phyloP scores from a whole-genome alignment of 805 yeast species.

The Kuraishia cidri region DNA sequence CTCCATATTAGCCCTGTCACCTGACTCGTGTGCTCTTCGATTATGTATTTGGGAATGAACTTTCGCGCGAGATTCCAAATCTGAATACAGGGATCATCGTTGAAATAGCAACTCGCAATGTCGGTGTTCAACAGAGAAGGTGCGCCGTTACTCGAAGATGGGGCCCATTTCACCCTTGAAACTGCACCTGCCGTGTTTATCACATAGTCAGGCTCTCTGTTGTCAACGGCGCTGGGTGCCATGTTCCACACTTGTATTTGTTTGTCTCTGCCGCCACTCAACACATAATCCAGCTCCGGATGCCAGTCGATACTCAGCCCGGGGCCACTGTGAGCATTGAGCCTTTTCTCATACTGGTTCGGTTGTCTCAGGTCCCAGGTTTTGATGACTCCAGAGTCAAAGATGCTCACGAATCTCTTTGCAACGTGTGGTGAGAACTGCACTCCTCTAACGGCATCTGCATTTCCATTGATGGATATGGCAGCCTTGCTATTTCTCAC shows the following conservation, averaged over 20 bases:
- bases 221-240: conserved; percentile 25
- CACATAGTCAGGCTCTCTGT: conserved; percentile 54
- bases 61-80: conserved; percentile 66
- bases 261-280: conserved; percentile 91
- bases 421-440: conserved; percentile 44
- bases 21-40: conserved; percentile 38
- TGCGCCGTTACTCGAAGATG: conserved; percentile 25
- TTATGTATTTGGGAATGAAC: conserved; percentile 54
- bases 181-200: conserved; percentile 74
- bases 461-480: conserved; percentile 45
- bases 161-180: conserved; percentile 65
- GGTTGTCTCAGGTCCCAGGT: conserved; percentile 81
- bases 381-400: conserved; percentile 83
- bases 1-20: conserved; percentile 53
- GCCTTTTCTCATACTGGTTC: conserved; percentile 48
- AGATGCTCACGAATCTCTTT: conserved; percentile 63
- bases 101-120: conserved; percentile 65
- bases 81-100: conserved; percentile 63
- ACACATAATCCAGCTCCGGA: conserved; percentile 69
- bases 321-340: conserved; percentile 89
- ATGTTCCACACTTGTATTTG: conserved; percentile 72
- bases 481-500: conserved; percentile 34
- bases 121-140: conserved; percentile 42
- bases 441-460: conserved; percentile 61
- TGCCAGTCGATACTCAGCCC: conserved; percentile 87